A percentile compares a stretch with the other conserved stretches of the same genome.
These are phyloP conservation scores for Setaria italica DNA, from an alignment of 202 grass and related monocot genomes.

Conservation along the genomic window DNA sequence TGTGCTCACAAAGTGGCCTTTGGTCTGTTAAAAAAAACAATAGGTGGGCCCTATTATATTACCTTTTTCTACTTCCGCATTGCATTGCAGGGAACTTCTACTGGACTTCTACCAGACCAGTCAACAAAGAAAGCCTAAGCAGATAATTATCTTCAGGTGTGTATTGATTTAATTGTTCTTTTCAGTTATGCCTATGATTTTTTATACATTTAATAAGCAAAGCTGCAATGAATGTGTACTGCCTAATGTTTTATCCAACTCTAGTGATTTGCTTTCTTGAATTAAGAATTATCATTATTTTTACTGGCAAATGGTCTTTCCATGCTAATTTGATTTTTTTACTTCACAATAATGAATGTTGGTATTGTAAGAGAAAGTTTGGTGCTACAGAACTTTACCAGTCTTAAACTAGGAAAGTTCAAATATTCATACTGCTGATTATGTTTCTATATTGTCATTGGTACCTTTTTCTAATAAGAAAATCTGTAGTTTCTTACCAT, in stretches of 20 bases:
- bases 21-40: slow-evolving; percentile 3
- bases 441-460: too few relatives aligned
- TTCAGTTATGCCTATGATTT: not conserved
- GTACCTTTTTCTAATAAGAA: too few relatives aligned
- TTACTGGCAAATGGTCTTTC: slow-evolving; percentile 13
- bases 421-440: too few relatives aligned
- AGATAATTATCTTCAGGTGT: slow-evolving; percentile 95
- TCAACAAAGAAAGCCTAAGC: slow-evolving; percentile 65
- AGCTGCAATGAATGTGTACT: not conserved
- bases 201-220: not conserved
- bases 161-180: slow-evolving; percentile 15
- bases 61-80: not conserved
- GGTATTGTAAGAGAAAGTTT: not conserved
- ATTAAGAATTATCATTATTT: slow-evolving; percentile 13
- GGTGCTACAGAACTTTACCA: too few relatives aligned
- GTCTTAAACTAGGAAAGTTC: too few relatives aligned
- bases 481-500: too few relatives aligned
- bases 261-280: slow-evolving; percentile 2
- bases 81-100: slow-evolving; percentile 79
- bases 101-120: slow-evolving; percentile 75
- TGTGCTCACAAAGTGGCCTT: not conserved
- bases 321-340: slow-evolving; percentile 11
- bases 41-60: too few relatives aligned
- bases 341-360: slow-evolving; percentile 15
- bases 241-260: not conserved